Evolutionary conservation across 805 yeast genomes (phyloP), one percentile per base, ranked within the genome.

Genomic region (Candida ipomoeae): DNA sequence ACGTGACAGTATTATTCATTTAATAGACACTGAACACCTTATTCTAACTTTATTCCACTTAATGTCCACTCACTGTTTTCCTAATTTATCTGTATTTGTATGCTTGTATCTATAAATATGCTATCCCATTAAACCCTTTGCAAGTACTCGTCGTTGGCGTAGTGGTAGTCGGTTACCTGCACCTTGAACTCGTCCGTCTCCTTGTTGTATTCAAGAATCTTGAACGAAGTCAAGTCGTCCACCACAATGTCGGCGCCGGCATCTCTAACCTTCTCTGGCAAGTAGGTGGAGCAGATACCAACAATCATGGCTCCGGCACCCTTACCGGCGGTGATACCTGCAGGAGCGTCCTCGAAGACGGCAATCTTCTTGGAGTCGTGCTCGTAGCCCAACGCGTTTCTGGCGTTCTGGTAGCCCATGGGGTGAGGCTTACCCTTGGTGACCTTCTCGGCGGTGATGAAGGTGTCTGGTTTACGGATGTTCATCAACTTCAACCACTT

Each of bases 271-370:
- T 78, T 78, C 53, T 82, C 84, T 37, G 87, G 79, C 56, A 78
- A 82, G 68, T 85, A 87, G 48, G 94, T 83, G 54, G 92, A 84
- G 58, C 91, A 86, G 68, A 88, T 84, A 64, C 95, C 96, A 59
- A 88, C 82, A 53, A 87, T 85, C 64, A 79, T 76, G 66, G 94
- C 89, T 52, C 91, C 95, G 23, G 94, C 91, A 49, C 79, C 87
- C 64, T 82, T 81, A 63, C 95, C 96, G 37, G 96, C 92, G 60
- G 80, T 70, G 55, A 87, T 82, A 64, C 96, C 96, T 45, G 94
- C 91, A 52, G 90, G 92, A 42, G 96, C 95, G 65, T 88, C 96
- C 72, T 88, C 96, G 63, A 88, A 88, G 46, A 85, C 90, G 40
- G 87, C 83, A 49, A 71, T 75, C 60, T 72, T 71, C 57, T 69